Conservation (phyloP, 352 stramenopile genomes). For the Globisporangium sylvaticum region DNA sequence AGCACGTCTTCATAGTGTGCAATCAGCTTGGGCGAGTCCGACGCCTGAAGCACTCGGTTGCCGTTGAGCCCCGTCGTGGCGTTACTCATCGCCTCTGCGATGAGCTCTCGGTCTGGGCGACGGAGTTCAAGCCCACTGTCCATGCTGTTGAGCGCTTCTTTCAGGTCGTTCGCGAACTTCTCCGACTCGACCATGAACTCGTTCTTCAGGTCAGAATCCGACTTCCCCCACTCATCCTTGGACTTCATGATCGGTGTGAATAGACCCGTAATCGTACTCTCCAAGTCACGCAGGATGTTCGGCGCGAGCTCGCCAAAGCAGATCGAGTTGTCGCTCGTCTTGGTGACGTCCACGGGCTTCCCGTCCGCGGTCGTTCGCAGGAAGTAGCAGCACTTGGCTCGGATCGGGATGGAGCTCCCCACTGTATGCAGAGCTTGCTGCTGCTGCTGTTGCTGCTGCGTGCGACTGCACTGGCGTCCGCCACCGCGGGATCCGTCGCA, state of each 20-base stretch:
- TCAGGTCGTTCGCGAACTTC: slow-evolving; percentile 92
- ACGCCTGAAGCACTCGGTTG: slow-evolving; percentile 55
- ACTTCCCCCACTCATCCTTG: slow-evolving; percentile 95
- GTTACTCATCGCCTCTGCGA: slow-evolving; percentile 51
- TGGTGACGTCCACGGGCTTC: slow-evolving; percentile 69
- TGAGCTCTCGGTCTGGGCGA: slow-evolving; percentile 76
- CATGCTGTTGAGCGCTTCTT: slow-evolving; percentile 95
- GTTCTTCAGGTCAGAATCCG: slow-evolving; percentile 88
- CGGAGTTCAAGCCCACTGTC: slow-evolving; percentile 92
- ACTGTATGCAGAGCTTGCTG: slow-evolving; percentile 67
- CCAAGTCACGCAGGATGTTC: slow-evolving; percentile 77
- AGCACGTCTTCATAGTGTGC: slow-evolving; percentile 94
- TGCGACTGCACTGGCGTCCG: neutral
- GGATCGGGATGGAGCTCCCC: slow-evolving; percentile 66
- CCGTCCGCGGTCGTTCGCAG: slow-evolving; percentile 61
- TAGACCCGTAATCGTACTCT: slow-evolving; percentile 76
- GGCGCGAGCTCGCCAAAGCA: slow-evolving; percentile 84
- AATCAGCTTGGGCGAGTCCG: slow-evolving; percentile 89
- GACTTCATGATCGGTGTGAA: slow-evolving; percentile 92
- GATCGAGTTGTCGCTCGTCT: slow-evolving; percentile 73
- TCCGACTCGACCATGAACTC: slow-evolving; percentile 95
- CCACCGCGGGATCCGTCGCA: neutral
- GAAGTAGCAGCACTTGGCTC: slow-evolving; percentile 84
- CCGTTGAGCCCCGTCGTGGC: slow-evolving; percentile 35
- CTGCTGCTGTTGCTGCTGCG: slow-evolving; percentile 18